phyloP scores from a whole-genome alignment of 768 basidiomycete genomes.

The Tephrocybe sp. region DNA sequence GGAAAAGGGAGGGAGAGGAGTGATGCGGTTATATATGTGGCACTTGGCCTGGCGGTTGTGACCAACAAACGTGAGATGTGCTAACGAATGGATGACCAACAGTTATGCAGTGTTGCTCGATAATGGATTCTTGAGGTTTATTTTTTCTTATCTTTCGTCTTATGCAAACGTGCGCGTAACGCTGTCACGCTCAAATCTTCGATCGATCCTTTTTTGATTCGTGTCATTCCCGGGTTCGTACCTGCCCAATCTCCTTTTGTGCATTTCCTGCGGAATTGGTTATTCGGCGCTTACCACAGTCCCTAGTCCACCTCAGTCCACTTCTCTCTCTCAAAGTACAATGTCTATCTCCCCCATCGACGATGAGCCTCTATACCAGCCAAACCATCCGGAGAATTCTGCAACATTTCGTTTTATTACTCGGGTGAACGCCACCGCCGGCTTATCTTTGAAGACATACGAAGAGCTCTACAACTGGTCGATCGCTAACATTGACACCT shows the following conservation, averaged over 20 bases:
- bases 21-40: slow-evolving; percentile 10
- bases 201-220: neutral
- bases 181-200: slow-evolving; percentile 11
- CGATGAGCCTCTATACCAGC: slow-evolving; percentile 40
- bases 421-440: slow-evolving; percentile 46
- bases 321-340: slow-evolving; percentile 2
- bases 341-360: slow-evolving; percentile 11
- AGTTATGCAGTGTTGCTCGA: slow-evolving; percentile 1
- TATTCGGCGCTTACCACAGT: slow-evolving; percentile 3
- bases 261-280: neutral
- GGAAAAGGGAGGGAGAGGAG: slow-evolving; percentile 9
- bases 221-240: neutral
- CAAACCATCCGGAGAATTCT: slow-evolving; percentile 39
- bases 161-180: slow-evolving; percentile 26
- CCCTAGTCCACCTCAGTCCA: neutral
- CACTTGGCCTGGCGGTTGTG: slow-evolving; percentile 13
- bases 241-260: slow-evolving; percentile 5
- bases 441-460: slow-evolving; percentile 49
- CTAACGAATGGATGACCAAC: slow-evolving; percentile 8
- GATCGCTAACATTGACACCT: slow-evolving; percentile 50
- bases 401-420: slow-evolving; percentile 47
- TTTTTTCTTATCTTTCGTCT: slow-evolving; percentile 15
- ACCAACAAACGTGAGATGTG: slow-evolving; percentile 30
- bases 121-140: slow-evolving; percentile 6
- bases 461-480: slow-evolving; percentile 70